phyloP scores from a whole-genome alignment of 2,329 filamentous ascomycete species.

The Fusarium hainanense region DNA sequence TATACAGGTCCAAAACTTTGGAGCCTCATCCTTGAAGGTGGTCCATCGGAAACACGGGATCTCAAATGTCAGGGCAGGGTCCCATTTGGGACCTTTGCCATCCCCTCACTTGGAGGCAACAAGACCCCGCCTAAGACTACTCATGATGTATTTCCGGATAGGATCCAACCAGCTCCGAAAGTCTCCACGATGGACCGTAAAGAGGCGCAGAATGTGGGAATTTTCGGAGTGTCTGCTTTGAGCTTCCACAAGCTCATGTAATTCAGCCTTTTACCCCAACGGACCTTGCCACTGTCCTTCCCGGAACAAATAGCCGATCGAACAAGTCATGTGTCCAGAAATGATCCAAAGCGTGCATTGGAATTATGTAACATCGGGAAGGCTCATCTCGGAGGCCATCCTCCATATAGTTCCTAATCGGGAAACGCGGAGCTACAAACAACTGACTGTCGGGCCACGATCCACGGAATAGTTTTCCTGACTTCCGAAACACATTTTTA shows the following conservation, averaged over 20 bases:
- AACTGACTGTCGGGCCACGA: constrained; percentile 6
- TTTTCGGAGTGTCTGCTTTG: constrained; percentile 16
- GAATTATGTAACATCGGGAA: constrained; percentile 18
- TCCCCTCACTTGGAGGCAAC: neutral
- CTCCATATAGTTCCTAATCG: constrained; percentile 27
- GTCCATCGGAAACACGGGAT: constrained; percentile 34
- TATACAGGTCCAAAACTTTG: constrained; percentile 1
- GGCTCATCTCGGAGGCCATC: constrained; percentile 33
- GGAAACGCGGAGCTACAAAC: constrained; percentile 19
- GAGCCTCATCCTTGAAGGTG: neutral
- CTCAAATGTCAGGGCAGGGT: neutral
- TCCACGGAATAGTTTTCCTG: constrained; percentile 11
- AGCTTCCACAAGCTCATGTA: neutral
- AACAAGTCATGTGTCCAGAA: constrained; percentile 3
- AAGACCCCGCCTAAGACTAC: neutral
- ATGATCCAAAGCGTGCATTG: neutral
- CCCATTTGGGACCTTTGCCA: neutral
- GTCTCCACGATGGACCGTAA: neutral
- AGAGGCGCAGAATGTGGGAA: neutral
- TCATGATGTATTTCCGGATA: constrained; percentile 12
- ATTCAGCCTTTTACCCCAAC: neutral
- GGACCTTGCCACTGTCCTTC: neutral
- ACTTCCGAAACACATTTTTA: constrained; percentile 4
- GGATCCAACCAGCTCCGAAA: constrained; percentile 1
- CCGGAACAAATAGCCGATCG: constrained; percentile 10